Conservation (phyloP, 164 flowering plant species). For the Vitis vinifera region ASM3070453v1 NC_081815.1:3699001-3699500, state of each 20-base stretch:
- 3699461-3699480: conserved; percentile 87
- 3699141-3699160: conserved; percentile 86
- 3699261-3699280: conserved; percentile 79
- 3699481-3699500: conserved; percentile 90
- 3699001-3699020: conserved; percentile 58
- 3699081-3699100: neutral
- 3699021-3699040: conserved; percentile 17
- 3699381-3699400: conserved; percentile 90
- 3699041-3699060: neutral
- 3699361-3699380: conserved; percentile 96
- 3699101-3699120: neutral
- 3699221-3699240: conserved; percentile 36
- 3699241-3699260: conserved; percentile 51
- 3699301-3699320: conserved; percentile 95
- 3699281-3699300: conserved; percentile 90
- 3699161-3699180: conserved; percentile 97
- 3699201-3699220: conserved; percentile 69
- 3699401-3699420: conserved; percentile 81
- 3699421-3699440: conserved; percentile 94
- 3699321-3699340: conserved; percentile 98
- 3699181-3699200: conserved; percentile 96
- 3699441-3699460: conserved; percentile 99
- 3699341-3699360: conserved; percentile 96
- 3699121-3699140: conserved; percentile 63
- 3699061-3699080: neutral